Conservation (phyloP, 208 protist species). For the Herpetomonas samuelpessoai region DNA sequence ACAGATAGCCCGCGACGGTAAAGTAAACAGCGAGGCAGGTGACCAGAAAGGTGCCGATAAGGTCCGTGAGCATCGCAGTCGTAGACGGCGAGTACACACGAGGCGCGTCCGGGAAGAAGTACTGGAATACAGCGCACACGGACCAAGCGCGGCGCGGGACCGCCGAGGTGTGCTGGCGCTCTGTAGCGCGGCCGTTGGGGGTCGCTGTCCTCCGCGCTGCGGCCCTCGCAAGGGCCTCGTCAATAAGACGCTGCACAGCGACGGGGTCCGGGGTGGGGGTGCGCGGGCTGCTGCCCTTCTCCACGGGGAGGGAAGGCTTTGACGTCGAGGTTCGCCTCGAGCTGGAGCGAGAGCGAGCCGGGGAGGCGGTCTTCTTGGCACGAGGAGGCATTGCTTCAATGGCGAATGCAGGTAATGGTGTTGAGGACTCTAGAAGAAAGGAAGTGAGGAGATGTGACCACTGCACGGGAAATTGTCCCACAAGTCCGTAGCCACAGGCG, state of each 20-base stretch:
- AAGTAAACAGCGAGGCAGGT: slow-evolving; percentile 42
- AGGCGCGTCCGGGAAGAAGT: slow-evolving; percentile 6
- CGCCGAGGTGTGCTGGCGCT: not conserved
- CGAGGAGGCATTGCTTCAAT: slow-evolving; percentile 24
- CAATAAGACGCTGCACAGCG: slow-evolving; percentile 69
- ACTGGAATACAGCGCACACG: slow-evolving; percentile 3
- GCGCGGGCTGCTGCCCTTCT: not conserved
- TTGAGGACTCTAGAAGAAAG: too few species aligned
- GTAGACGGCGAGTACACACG: slow-evolving; percentile 6
- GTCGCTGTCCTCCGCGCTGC: slow-evolving; percentile 16
- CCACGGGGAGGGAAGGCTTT: not conserved
- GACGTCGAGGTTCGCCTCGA: slow-evolving; percentile 16
- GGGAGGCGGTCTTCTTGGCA: slow-evolving; percentile 19
- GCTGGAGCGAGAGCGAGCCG: slow-evolving; percentile 19
- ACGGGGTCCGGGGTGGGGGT: slow-evolving; percentile 42
- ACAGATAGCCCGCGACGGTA: slow-evolving; percentile 24
- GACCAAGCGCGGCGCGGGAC: not conserved
- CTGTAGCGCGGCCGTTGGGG: not conserved
- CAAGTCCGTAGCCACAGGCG: too few species aligned
- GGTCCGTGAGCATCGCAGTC: slow-evolving; percentile 19
- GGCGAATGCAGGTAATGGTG: not conserved
- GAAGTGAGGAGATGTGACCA: too few species aligned
- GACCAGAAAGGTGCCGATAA: slow-evolving; percentile 31
- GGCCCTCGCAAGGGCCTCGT: slow-evolving; percentile 61
- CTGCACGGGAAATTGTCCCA: too few species aligned